phyloP scores from a whole-genome alignment of 23 red algal genomes.

The Chondrus crispus region DNA sequence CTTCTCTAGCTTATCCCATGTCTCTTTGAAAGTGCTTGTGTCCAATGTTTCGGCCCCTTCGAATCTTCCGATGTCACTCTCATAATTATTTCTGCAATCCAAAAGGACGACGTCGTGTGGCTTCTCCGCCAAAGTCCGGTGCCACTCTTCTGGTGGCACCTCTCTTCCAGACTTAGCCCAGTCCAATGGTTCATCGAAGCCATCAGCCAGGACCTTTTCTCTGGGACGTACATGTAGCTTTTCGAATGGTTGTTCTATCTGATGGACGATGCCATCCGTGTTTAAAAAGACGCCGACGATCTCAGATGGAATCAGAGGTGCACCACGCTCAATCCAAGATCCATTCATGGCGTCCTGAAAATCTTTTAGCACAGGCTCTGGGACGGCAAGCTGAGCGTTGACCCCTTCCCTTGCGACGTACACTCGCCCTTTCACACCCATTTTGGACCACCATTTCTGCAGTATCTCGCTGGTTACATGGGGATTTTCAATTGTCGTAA shows the following conservation, averaged over 20 bases:
- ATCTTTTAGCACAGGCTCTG: conserved; percentile 14
- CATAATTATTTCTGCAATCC: conserved; percentile 89
- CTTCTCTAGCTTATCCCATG: conserved; percentile 65
- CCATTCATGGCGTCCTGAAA: conserved; percentile 62
- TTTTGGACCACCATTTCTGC: conserved; percentile 36
- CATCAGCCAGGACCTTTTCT: conserved; percentile 79
- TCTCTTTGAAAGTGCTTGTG: conserved; percentile 82
- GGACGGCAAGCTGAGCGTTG: conserved; percentile 83
- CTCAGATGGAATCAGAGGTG: conserved; percentile 40
- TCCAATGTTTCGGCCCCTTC: conserved; percentile 57
- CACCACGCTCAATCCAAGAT: conserved; percentile 29
- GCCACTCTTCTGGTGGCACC: conserved; percentile 72
- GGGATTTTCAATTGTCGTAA: conserved; percentile 35
- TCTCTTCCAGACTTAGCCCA: conserved; percentile 51
- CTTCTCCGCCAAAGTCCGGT: conserved; percentile 38
- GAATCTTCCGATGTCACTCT: conserved; percentile 80
- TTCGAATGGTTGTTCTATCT: conserved; percentile 62
- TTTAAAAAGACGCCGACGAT: conserved; percentile 75
- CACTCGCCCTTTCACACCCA: conserved; percentile 68
- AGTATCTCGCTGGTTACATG: background rate
- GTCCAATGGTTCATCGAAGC: conserved; percentile 65
- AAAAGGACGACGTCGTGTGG: conserved; percentile 44
- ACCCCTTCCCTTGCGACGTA: conserved; percentile 85
- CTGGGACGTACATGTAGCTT: conserved; percentile 63
- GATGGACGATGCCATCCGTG: conserved; percentile 29